Base-by-base conservation (phyloP, 192 early-diverging fungal species). In the Coemansia pectinata region DNA sequence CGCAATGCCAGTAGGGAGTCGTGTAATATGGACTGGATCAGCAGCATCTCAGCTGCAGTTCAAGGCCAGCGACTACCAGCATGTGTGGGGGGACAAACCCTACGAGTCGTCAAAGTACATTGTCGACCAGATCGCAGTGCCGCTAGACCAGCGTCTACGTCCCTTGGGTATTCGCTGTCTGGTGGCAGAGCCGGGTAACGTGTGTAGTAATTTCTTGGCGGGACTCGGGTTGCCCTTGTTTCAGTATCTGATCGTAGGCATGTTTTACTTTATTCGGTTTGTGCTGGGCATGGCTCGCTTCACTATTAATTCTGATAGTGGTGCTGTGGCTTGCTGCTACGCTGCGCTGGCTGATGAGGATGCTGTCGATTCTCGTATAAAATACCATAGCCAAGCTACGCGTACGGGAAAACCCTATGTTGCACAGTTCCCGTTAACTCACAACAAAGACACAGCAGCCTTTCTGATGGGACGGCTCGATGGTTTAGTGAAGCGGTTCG, bases 41-140 rank as follows among this genome's bases (percentile, higher is more conserved):
- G n/a, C 59, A 12, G 77, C 77, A 0, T 73, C 74, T 15, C 62
- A 57, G 27, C 63, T 66, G 12, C 52, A 73, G 23, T 86, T 83
- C 29, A 42, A 29, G 7, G 65, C 27, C 25, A 6, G 53, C 9
- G 85, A 86, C 36, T 80, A 77, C 69, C 71, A 80, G 72, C 85
- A 86, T 52, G 57, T 83, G 6, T 59, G 71, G 15, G 85, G 85
- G 4, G 17, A 15, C 27, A 74, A 69, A 33, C 61, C 85, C 25
- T 86, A 86, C 65, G 85, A 86, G 65, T 83, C 80, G 34, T 86
- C 85, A 4, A 86, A 86, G 57, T 80, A 72, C 36, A 73, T 83
- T 4, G 65, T 83, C n/a, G 85, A 86, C 65, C 70, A 77, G 69
- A 78, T 83, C 31, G 66, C 66, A 0, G 3, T 47, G 1, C 67